phyloP scores from a whole-genome alignment of 169 alveolate species.

The Plasmodium gallinaceum region DNA sequence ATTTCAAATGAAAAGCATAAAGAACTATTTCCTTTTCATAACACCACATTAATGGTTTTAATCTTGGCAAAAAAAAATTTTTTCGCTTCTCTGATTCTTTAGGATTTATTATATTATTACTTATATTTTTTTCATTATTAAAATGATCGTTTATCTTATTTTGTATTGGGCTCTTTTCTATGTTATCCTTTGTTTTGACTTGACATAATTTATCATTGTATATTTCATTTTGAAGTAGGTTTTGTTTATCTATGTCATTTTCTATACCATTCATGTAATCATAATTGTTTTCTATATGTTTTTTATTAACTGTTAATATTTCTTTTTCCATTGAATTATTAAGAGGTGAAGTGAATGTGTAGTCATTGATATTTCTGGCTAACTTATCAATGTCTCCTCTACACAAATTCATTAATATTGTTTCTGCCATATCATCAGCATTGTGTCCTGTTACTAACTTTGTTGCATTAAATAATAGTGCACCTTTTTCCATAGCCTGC shows the following conservation, averaged over 20 bases:
- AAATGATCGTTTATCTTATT: neutral
- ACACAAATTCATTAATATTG: conserved; percentile 95
- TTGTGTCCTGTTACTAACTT: conserved; percentile 98
- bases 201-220: neutral
- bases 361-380: conserved; percentile 88
- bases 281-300: neutral
- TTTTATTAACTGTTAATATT: neutral
- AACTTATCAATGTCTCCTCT: conserved; percentile 97
- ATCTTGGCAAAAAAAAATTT: conserved; percentile 87
- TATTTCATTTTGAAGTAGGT: neutral
- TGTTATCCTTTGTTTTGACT: neutral
- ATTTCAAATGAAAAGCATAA: conserved; percentile 95
- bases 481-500: conserved; percentile 97
- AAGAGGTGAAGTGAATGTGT: neutral
- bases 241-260: neutral
- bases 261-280: neutral
- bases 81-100: neutral
- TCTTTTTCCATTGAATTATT: neutral
- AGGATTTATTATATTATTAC: neutral
- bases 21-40: conserved; percentile 98
- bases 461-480: conserved; percentile 92
- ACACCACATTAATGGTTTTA: conserved; percentile 96
- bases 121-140: neutral
- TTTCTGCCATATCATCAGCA: conserved; percentile 98
- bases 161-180: neutral